Evolutionary conservation across 495 filamentous ascomycete species (phyloP).

Genomic region (Pseudoneurospora amorphoporcata): DNA sequence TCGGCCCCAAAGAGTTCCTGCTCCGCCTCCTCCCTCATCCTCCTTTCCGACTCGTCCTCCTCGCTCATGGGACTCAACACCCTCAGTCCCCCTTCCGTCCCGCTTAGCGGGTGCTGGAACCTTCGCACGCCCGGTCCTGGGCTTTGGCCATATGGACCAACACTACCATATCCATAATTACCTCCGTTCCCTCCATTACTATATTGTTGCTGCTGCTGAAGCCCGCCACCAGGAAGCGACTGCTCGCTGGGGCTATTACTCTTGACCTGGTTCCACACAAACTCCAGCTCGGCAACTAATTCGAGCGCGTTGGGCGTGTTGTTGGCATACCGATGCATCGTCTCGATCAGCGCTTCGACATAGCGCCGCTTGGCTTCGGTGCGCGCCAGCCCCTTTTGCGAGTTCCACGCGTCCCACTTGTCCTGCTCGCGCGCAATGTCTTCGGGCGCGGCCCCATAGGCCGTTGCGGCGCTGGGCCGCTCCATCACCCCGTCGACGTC

Average conservation of each 20-base stretch:
- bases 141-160: not conserved
- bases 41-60: slow-evolving; percentile 55
- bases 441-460: slow-evolving; percentile 13
- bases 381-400: slow-evolving; percentile 64
- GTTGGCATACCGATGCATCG: slow-evolving; percentile 88
- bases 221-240: not conserved
- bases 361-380: slow-evolving; percentile 94
- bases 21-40: slow-evolving; percentile 28
- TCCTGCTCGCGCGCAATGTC: slow-evolving; percentile 47
- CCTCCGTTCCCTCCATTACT: slow-evolving; percentile 4
- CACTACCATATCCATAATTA: slow-evolving; percentile 2
- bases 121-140: slow-evolving; percentile 21
- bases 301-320: slow-evolving; percentile 76
- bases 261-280: slow-evolving; percentile 97
- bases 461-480: slow-evolving; percentile 46
- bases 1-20: slow-evolving; percentile 33
- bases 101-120: slow-evolving; percentile 35
- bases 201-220: not conserved
- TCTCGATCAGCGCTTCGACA: slow-evolving; percentile 85
- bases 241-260: slow-evolving; percentile 60
- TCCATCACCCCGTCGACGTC: slow-evolving; percentile 91
- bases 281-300: slow-evolving; percentile 88
- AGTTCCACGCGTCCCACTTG: slow-evolving; percentile 87
- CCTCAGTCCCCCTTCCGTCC: slow-evolving; percentile 47
- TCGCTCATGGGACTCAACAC: slow-evolving; percentile 75